Percentiles rank a stretch among this genome's conserved stretches.
Evolutionary conservation across 768 basidiomycete species (phyloP).

Genomic region (Fibroporia radiculosa): DNA sequence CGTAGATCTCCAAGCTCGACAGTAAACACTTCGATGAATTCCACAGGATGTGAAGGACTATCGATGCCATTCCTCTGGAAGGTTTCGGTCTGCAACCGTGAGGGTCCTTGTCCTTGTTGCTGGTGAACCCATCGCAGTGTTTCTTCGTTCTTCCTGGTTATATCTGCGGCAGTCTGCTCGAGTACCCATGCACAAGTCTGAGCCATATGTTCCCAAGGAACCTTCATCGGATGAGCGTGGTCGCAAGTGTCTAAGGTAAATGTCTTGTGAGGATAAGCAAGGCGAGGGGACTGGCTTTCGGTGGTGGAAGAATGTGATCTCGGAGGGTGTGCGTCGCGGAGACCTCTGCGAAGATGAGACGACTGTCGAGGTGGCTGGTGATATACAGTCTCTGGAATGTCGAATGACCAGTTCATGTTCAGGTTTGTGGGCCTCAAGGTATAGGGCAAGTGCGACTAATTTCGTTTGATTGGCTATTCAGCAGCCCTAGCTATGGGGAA

Average conservation of each 20-base stretch:
- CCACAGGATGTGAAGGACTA: too few relatives aligned
- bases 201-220: conserved; percentile 18
- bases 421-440: too few relatives aligned
- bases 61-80: too few relatives aligned
- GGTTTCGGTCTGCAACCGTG: too few relatives aligned
- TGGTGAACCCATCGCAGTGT: conserved; percentile 62
- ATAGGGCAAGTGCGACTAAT: too few relatives aligned
- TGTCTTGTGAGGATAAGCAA: not conserved
- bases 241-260: not conserved
- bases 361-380: too few relatives aligned
- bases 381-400: not conserved
- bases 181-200: conserved; percentile 34
- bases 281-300: not conserved
- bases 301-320: not conserved
- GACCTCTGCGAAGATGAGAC: too few relatives aligned
- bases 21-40: conserved; percentile 43
- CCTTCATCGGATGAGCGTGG: conserved; percentile 4
- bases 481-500: too few relatives aligned
- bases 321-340: not conserved
- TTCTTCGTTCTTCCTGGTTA: conserved; percentile 37
- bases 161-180: conserved; percentile 42
- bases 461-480: too few relatives aligned
- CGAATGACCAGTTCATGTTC: too few relatives aligned
- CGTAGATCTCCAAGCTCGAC: conserved; percentile 48
- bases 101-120: conserved; percentile 44